A percentile compares a stretch with the other conserved stretches of the same genome.
These are phyloP conservation scores for Pugionium cornutum DNA, from an alignment of 345 rosid species.

Conservation along the genomic window DNA sequence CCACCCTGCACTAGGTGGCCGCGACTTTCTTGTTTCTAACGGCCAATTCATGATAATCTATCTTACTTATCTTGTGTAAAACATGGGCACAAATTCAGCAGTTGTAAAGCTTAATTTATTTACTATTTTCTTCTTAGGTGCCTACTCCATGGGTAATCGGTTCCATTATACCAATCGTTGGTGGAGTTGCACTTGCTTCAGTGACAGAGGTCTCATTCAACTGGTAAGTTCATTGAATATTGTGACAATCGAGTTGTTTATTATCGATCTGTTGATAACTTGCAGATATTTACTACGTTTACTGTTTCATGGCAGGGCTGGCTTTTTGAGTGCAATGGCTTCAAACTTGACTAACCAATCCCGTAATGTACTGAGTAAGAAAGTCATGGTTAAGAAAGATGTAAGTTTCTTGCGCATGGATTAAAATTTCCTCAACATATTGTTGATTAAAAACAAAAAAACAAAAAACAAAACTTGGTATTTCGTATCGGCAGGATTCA, in stretches of 20 bases:
- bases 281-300: neutral
- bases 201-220: slow-evolving; percentile 86
- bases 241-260: neutral
- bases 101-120: slow-evolving; percentile 10
- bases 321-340: slow-evolving; percentile 92
- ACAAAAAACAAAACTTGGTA: slow-evolving; percentile 9
- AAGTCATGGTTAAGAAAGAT: slow-evolving; percentile 95
- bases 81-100: neutral
- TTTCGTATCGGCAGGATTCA: slow-evolving; percentile 67
- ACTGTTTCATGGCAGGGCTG: slow-evolving; percentile 56
- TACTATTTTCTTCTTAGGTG: slow-evolving; percentile 37
- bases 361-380: slow-evolving; percentile 90
- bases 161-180: slow-evolving; percentile 84
- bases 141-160: slow-evolving; percentile 81
- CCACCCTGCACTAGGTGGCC: neutral
- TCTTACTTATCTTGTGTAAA: slow-evolving; percentile 1
- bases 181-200: slow-evolving; percentile 95
- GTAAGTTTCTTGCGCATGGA: slow-evolving; percentile 45
- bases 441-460: too few relatives aligned
- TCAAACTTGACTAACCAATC: slow-evolving; percentile 85
- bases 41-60: neutral
- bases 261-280: slow-evolving; percentile 2
- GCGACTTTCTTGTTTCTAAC: neutral
- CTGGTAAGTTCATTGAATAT: slow-evolving; percentile 52
- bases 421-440: slow-evolving; percentile 1